Base-by-base conservation (phyloP, 108 stramenopile genomes). In the Nitzschia palea region DNA sequence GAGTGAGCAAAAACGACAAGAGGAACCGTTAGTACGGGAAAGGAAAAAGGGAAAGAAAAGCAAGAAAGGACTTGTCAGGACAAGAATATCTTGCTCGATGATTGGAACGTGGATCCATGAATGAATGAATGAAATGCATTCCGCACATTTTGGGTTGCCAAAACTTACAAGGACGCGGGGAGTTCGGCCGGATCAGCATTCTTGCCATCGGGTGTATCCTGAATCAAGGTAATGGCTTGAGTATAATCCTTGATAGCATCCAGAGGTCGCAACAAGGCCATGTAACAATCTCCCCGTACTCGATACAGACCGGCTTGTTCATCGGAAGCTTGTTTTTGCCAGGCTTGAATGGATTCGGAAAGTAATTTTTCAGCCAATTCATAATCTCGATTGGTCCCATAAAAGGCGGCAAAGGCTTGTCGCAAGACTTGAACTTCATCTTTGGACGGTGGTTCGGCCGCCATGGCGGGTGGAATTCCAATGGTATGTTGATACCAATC, bases 261-360 rank as follows among this genome's bases (percentile, higher is more conserved):
- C 25, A n/a, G 3, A 1, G 80, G 40, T 26, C 57, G 47, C 43
- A 74, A 70, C 42, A 76, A 47, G 18, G 56, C 55, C 82, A 81
- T 87, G 45, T 80, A 71, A 59, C 83, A 84, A 74, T 91, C 87
- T 8, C 84, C 90, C n/a, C 90, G 74, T 3, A 91, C 87, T 18
- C 90, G 71, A 57, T 87, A 88, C 44, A 91, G 72, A 34, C 79
- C 73, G n/a, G 90, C 90, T 36, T 63, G 73, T 71, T 91, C 90
- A 59, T 91, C 90, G 3, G 82, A 65, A 18, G 78, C 58, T 57
- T 86, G 84, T 15, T 60, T 29, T 54, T 81, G 67, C 84, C 87
- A 91, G 23, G 62, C 60, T 53, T 57, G 10, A 40, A 91, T 80
- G 30, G 68, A 71, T 55, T 87, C 18, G 2, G 72, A 65, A n/a